Evolutionary conservation across 306 rosid genomes (phyloP).

Genomic region (Vicia sativa): DNA sequence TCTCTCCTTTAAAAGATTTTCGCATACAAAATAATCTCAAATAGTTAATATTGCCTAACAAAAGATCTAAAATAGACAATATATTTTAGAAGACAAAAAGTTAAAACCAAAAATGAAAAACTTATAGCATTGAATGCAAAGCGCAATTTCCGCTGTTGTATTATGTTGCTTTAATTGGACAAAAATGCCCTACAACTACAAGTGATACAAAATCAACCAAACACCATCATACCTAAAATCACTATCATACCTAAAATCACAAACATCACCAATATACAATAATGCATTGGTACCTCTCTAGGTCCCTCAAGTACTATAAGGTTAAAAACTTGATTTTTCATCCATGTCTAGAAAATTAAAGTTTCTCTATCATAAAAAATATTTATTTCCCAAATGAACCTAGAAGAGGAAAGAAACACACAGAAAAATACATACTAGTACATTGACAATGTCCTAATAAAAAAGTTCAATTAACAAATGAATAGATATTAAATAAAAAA

Average conservation of each 20-base stretch:
- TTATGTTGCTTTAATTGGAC: not conserved
- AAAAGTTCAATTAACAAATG: not conserved
- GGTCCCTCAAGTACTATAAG: not conserved
- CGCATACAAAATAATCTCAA: too few relatives aligned
- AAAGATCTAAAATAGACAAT: too few relatives aligned
- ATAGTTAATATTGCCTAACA: too few relatives aligned
- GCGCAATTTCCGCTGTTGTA: slow-evolving; percentile 30
- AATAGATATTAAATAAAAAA: not conserved
- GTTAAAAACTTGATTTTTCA: not conserved
- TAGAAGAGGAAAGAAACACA: too few relatives aligned
- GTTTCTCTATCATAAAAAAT: not conserved
- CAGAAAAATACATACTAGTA: not conserved
- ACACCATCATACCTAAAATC: too few relatives aligned
- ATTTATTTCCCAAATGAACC: not conserved
- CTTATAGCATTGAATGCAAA: not conserved
- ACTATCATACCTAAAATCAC: slow-evolving; percentile 4
- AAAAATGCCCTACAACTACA: slow-evolving; percentile 17
- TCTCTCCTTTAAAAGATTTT: too few relatives aligned
- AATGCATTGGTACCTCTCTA: not conserved
- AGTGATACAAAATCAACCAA: slow-evolving; percentile 13
- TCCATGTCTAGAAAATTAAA: not conserved
- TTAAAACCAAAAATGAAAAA: slow-evolving; percentile 11
- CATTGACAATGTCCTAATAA: not conserved
- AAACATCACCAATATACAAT: not conserved
- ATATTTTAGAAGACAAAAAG: too few relatives aligned